Conservation (phyloP, 495 filamentous ascomycete species). For the Lophium mytilinum region DNA sequence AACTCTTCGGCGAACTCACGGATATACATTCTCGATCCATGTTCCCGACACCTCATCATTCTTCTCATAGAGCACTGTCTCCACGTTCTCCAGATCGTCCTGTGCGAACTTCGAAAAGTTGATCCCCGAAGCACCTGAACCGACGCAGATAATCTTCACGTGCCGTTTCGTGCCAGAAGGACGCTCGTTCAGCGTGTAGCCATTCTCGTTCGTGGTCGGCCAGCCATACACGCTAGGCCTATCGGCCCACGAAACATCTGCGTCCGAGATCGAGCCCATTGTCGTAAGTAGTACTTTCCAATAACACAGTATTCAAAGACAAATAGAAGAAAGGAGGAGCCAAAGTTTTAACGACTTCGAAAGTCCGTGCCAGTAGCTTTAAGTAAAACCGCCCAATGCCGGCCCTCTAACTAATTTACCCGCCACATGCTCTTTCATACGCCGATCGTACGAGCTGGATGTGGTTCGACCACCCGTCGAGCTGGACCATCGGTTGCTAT, state of each 20-base stretch:
- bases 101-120: not conserved
- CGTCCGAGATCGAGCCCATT: not conserved
- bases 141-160: not conserved
- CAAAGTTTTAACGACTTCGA: not conserved
- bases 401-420: too few relatives aligned
- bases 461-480: not conserved
- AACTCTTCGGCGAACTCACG: not conserved
- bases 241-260: not conserved
- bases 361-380: not conserved
- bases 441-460: not conserved
- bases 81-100: not conserved
- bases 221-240: not conserved
- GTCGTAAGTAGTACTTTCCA: not conserved
- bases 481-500: not conserved
- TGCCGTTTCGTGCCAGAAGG: not conserved
- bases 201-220: not conserved
- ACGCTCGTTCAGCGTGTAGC: not conserved
- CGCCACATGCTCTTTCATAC: not conserved
- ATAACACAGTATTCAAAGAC: not conserved
- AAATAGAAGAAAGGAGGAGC: not conserved
- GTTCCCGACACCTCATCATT: not conserved
- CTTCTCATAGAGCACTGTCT: not conserved
- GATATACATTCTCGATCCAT: not conserved
- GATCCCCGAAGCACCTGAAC: not conserved
- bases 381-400: too few relatives aligned